A percentile compares a stretch with the other conserved stretches of the same genome.
phyloP scores from a whole-genome alignment of 169 alveolate genomes.

The Eimeria praecox region DNA sequence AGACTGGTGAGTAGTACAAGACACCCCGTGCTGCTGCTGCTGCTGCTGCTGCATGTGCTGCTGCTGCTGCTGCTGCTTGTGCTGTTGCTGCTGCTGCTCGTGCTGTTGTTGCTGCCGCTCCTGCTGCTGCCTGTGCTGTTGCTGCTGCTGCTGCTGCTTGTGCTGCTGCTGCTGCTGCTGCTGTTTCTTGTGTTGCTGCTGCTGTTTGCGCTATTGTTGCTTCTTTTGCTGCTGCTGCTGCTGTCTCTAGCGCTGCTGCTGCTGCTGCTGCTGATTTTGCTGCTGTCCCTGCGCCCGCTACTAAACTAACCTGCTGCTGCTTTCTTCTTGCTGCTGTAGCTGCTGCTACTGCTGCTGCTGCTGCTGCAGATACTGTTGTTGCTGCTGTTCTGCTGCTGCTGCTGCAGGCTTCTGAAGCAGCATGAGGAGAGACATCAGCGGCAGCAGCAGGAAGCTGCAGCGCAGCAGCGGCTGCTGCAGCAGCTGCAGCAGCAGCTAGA shows the following conservation, averaged over 20 bases:
- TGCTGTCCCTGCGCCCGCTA: too few species aligned
- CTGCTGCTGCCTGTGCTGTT: too few species aligned
- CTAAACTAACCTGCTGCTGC: background rate
- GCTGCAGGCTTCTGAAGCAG: constrained; percentile 29
- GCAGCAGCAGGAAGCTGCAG: constrained; percentile 28
- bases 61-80: too few species aligned
- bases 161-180: constrained; percentile 29
- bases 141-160: background rate
- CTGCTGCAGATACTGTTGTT: background rate
- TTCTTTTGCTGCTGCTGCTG: constrained; percentile 9
- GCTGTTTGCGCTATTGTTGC: too few species aligned
- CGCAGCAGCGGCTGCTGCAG: constrained; percentile 58
- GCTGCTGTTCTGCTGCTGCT: constrained; percentile 31
- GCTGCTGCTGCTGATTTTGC: background rate
- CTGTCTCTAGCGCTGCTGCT: constrained; percentile 10
- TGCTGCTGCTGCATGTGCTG: too few species aligned
- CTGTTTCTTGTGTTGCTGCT: background rate
- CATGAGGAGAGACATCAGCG: background rate
- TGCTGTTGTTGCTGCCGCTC: constrained; percentile 4
- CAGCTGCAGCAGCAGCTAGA: constrained; percentile 36
- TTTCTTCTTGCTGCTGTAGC: too few species aligned
- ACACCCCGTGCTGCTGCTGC: too few species aligned
- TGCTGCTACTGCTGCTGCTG: too few species aligned
- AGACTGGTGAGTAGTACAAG: background rate
- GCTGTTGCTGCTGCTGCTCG: constrained; percentile 17